Evolutionary conservation across 352 stramenopile species (phyloP), one percentile per base, ranked within the genome.

Genomic region (Globisporangium heterothallicum): DNA sequence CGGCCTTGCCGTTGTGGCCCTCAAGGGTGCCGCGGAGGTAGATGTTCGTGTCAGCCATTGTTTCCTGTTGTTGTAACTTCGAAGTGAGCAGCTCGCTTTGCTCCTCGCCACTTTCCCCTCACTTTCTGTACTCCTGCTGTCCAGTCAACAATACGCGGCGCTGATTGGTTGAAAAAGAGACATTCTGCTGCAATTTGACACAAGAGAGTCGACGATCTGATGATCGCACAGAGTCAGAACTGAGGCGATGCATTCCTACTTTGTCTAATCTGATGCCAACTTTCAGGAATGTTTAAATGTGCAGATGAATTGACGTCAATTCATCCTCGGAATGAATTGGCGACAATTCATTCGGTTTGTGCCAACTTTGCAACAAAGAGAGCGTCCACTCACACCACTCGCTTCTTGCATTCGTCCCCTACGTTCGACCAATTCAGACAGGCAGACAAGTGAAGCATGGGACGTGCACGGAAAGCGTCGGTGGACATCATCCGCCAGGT

Each of bases 1-100:
- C 84, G 66, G 81, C 84, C 71, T 92, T 92, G 70, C 88, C 83
- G 72, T 91, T 92, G 76, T 96, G 87, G 55, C 82, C 87, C 38
- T 88, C 71, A 51, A 96, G 84, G 60, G 84, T 75, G 56, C 86
- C 87, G 73, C 87, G 87, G 47, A 88, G 85, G 65, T 89, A 88
- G 68, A 92, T 92, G 72, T 59, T 87, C 35, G 74, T 88, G 59
- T 92, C 81, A 64, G 81, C 76, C 81, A 92, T 92, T 18, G 22
- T 59, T 45, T 43, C 36, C 21, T 58, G 41, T 44, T 58, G 52
- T 42, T 52, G 42, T 41, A 22, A 60, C 40, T 45, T 26, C 54
- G 43, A 55, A 47, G 13, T 30, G 18, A 53, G 43, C 43, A 9
- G 24, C 26, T 49, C 26, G 21, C 9, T 42, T 24, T 4, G 5